Base-by-base conservation (phyloP, 2,329 filamentous ascomycete species). In the Pezicula radicicola region DNA sequence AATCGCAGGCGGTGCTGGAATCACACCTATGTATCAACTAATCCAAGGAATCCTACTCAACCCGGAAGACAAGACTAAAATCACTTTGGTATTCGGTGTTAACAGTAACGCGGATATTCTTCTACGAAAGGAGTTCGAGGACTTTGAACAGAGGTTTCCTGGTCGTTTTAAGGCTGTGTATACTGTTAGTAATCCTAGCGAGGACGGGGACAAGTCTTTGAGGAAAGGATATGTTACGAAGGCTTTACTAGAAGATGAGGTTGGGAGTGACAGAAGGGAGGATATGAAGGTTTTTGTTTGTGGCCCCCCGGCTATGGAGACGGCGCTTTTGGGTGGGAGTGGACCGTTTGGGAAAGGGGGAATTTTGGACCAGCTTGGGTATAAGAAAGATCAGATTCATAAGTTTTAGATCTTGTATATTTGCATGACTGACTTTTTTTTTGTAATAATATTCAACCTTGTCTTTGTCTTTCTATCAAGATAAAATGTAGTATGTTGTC, bases 11-110 rank as follows among this genome's bases (percentile, higher is more conserved):
- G 87, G 87, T 12, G 85, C 58, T 12, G 87, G 87, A 16, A 88
- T 91, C 57, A 89, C 86, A 0, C 87, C 87, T 0, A 77, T 86
- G 57, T 88, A 81, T 64, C 83, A 87, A 64, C 76, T 88, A 2
- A 73, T 79, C 2, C 78, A 75, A 46, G 81, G 81, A 2, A 85
- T 88, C 51, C 70, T 87, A n/a, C 67, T 71, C 42, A 80, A 88
- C 61, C 76, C 83, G 0, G 67, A 74, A 1, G 86, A 89, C 59
- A 72, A 71, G 53, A 89, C 87, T 1, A 75, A 75, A 49, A 73
- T 89, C 41, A 83, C 80, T 0, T 74, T 90, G 1, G 71, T 90
- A 0, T 87, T 83, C 61, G 86, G 85, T 33, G 83, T 83, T 53
- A 87, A 88, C 56, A 78, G 75, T 0, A 82, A 87, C 50, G 68